Evolutionary conservation across 306 rosid species (phyloP), one percentile per base, ranked within the genome.

Genomic region (Gillenia trifoliata): DNA sequence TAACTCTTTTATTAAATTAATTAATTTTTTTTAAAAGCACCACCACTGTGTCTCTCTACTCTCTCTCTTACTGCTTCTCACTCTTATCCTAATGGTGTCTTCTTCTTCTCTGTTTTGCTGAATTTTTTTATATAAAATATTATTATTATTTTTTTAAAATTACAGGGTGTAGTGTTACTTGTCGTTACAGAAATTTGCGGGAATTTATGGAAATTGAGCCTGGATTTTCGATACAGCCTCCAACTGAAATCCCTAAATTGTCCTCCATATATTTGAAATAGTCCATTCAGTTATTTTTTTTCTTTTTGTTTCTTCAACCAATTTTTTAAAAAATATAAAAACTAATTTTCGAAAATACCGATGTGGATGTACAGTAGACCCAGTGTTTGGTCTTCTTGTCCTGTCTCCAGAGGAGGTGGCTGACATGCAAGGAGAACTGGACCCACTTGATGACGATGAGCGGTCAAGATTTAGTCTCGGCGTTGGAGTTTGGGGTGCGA

Each of bases 171-270:
- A 65, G 65, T 79, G 76, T 77, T 67, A 79, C 72, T 66, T 60
- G 65, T 52, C 15, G 80, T 85, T 70, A 66, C 79, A 77, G 81
- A 80, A 71, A 77, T 74, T 74, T 56, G 84, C 80, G 78, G 83
- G 70, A 77, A 69, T 56, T 57, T 68, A 64, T 78, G 70, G 75
- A 70, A 73, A 85, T 76, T 26, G 71, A 66, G 76, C 75, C 84
- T 38, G 80, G 75, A 85, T 81, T 85, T 81, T 74, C 81, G 70
- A 82, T 75, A 64, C 66, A 77, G 54, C 43, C 20, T 33, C 55
- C n/a, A 5, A 28, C 8, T 6, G 28, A 61, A 83, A 68, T 45
- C 16, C 55, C 74, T 4, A 54, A 80, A 69, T 19, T 49, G 1
- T 29, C 82, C 79, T 41, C 64, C 43, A 34, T 20, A 60, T 61